These are phyloP conservation scores for Moesziomyces aphidis DNA, from an alignment of 1,284 basidiomycete genomes.

Conservation along the genomic window DNA sequence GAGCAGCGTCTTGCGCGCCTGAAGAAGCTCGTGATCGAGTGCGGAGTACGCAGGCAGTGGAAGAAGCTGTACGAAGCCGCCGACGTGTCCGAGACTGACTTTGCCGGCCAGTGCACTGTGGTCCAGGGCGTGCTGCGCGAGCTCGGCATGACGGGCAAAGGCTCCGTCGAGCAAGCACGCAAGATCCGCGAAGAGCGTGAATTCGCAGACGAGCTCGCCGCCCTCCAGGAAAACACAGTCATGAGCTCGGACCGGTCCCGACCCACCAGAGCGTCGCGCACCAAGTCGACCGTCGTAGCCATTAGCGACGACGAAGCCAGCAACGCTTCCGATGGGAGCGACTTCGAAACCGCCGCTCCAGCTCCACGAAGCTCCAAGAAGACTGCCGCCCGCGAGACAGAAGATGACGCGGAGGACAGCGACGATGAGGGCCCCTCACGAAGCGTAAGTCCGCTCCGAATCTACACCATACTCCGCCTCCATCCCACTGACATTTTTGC, in stretches of 20 bases:
- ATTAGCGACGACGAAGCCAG: slow-evolving; percentile 3
- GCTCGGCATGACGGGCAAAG: slow-evolving; percentile 39
- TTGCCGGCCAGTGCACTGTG: slow-evolving; percentile 17
- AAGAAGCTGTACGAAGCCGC: slow-evolving; percentile 45
- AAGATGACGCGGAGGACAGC: slow-evolving; percentile 22
- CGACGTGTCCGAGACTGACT: slow-evolving; percentile 15
- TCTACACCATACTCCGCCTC: neutral
- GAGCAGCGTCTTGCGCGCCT: slow-evolving; percentile 30
- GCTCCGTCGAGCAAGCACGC: slow-evolving; percentile 35
- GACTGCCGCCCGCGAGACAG: neutral
- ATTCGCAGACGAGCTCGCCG: slow-evolving; percentile 39
- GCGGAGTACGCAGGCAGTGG: slow-evolving; percentile 46
- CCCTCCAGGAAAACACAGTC: slow-evolving; percentile 25
- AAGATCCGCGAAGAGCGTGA: slow-evolving; percentile 41
- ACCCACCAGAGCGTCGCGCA: neutral
- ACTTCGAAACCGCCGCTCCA: slow-evolving; percentile 8
- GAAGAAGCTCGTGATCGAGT: slow-evolving; percentile 43
- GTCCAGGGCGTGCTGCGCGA: slow-evolving; percentile 39
- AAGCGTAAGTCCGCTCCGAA: slow-evolving; percentile 8
- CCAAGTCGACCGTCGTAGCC: neutral
- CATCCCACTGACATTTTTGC: neutral
- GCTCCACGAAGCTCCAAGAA: neutral
- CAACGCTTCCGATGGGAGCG: slow-evolving; percentile 6
- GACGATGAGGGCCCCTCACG: slow-evolving; percentile 31
- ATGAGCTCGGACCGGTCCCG: neutral